phyloP scores from a whole-genome alignment of 148 eudicot genomes.

The Arctostaphylos glauca region DNA sequence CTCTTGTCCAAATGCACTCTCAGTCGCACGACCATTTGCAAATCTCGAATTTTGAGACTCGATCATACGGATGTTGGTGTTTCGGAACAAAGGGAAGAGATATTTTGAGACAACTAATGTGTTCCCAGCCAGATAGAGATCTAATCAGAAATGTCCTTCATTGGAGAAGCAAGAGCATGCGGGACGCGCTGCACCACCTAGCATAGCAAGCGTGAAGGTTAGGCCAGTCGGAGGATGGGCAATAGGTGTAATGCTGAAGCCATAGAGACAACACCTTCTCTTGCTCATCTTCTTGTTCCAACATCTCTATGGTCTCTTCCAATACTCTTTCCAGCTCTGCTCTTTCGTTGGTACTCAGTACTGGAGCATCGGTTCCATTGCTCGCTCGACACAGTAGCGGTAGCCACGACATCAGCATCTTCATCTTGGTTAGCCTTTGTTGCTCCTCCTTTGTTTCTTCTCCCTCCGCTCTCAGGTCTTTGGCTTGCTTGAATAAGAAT shows the following conservation, averaged over 20 bases:
- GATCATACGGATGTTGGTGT: not conserved
- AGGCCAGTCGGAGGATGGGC: conserved; percentile 88
- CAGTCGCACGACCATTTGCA: not conserved
- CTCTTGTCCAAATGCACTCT: not conserved
- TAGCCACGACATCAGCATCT: conserved; percentile 64
- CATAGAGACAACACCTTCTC: conserved; percentile 70
- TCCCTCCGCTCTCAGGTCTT: conserved; percentile 29
- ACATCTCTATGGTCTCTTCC: conserved; percentile 47
- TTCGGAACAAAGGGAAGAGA: too few species aligned
- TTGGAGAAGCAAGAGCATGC: conserved; percentile 26
- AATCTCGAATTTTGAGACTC: not conserved
- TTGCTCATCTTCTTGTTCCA: conserved; percentile 49
- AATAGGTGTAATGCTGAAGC: conserved; percentile 71
- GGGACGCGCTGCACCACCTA: conserved; percentile 59
- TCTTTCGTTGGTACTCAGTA: conserved; percentile 54
- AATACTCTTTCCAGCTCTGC: conserved; percentile 49
- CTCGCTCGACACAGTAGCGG: conserved; percentile 69
- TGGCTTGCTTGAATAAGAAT: conserved; percentile 70
- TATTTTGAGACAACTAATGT: too few species aligned
- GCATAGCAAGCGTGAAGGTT: conserved; percentile 58
- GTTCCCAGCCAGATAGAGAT: not conserved
- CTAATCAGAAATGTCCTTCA: not conserved
- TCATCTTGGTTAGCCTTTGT: conserved; percentile 39
- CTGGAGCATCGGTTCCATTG: conserved; percentile 67
- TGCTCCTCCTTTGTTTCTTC: conserved; percentile 28